phyloP scores from a whole-genome alignment of 2,329 filamentous ascomycete genomes.

The Didymella arachidicola region DNA sequence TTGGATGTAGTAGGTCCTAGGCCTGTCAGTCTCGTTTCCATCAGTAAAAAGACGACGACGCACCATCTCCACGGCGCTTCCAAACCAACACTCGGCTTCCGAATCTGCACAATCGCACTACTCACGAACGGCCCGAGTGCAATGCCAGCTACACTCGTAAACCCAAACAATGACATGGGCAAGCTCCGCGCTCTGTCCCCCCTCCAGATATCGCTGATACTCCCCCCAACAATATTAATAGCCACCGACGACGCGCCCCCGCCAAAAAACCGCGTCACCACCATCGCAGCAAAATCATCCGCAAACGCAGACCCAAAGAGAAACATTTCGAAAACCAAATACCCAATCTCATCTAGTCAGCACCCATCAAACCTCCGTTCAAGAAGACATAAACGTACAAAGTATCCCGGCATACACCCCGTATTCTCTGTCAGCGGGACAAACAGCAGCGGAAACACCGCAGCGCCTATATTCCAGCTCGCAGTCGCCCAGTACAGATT shows the following conservation, averaged over 20 bases:
- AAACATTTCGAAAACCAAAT: conserved; percentile 53
- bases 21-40: neutral
- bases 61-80: conserved; percentile 51
- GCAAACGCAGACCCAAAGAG: conserved; percentile 55
- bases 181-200: conserved; percentile 52
- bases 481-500: conserved; percentile 51
- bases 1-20: conserved; percentile 56
- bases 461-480: conserved; percentile 53
- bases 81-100: conserved; percentile 33
- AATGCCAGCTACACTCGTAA: conserved; percentile 55
- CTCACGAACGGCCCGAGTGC: conserved; percentile 55
- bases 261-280: conserved; percentile 55
- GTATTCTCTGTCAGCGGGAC: conserved; percentile 54
- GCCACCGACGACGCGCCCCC: conserved; percentile 55
- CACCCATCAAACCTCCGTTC: too few relatives aligned
- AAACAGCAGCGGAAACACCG: conserved; percentile 51
- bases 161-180: conserved; percentile 56
- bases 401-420: conserved; percentile 56
- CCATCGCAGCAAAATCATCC: conserved; percentile 55
- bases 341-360: conserved; percentile 37
- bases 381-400: too few relatives aligned
- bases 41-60: neutral
- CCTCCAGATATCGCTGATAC: conserved; percentile 47
- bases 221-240: conserved; percentile 50
- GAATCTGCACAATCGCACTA: conserved; percentile 50